Evolutionary conservation across 2,329 filamentous ascomycete species (phyloP), one percentile per base, ranked within the genome.

Genomic region (Pseudogymnoascus sp.): DNA sequence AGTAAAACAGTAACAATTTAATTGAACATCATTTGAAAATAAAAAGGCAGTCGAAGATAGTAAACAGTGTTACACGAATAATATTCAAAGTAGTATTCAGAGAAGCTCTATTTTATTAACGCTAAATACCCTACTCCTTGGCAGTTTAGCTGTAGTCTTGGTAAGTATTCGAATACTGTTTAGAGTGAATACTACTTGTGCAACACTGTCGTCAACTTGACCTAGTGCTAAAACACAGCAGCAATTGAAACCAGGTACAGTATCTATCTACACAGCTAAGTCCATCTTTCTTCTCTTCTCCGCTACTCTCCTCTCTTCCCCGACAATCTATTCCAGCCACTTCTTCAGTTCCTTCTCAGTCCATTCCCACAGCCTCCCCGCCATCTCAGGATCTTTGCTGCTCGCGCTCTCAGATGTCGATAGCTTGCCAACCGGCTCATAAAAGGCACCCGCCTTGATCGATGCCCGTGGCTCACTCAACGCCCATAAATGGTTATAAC

Each of bases 401-500:
- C 44, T 50, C 44, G 23, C 23, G 8, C 28, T 50, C 23, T 50
- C 44, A 50, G 10, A 50, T 5, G 44, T 50, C 17, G 67, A 60
- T 26, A 65, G 17, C 38, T 61, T 63, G 0, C 74, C 75, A n/a
- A 78, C 66, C 1, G 76, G 76, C 50, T 69, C 71, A 67, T 78
- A 78, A 62, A 74, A 76, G 15, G 70, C 72, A 3, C 76, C 76
- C 35, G 67, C 73, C 65, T 69, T 69, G 26, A 75, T 68, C 23
- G n/a, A 61, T 53, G 64, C 65, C 21, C 71, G 67, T 19, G 67
- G 64, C 1, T 70, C 71, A 0, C 75, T 76, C 2, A 72, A 74
- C 11, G 75, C 75, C 76, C 78, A 80, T 10, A 79, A 68, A 66
- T 76, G 74, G 63, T 72, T 77, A 59, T 74, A 72, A 15, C 72